Base-by-base conservation (phyloP, 495 filamentous ascomycete species). In the Penicillium chermesinum region DNA sequence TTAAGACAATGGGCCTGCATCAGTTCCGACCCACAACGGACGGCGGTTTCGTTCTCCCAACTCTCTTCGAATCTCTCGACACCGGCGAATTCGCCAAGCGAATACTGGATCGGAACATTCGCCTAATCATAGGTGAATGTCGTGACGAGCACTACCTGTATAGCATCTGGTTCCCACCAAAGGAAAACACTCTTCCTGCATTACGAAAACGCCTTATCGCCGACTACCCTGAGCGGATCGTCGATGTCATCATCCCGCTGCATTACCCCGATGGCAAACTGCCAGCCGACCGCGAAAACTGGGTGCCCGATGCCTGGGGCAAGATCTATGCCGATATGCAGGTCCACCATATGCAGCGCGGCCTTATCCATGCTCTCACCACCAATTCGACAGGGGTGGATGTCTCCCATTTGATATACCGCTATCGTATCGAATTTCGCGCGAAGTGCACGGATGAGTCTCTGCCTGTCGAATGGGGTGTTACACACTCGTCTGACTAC, bases 251-350 rank as follows among this genome's bases (percentile, higher is more conserved):
- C 19, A 44, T 77, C 3, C 38, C 55, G 0, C 50, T 74, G 10
- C 75, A 78, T 62, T 81, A 71, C 49, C 70, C 71, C 0, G 44
- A 49, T 17, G 58, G 54, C 1, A 14, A 39, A 7, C 64, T 77
- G 0, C 64, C 68, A 0, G 13, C 48, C 0, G 40, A 64, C 14
- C 55, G 60, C 13, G 52, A 54, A 3, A 45, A 71, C 40, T 74
- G 71, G 63, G 48, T 57, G 27, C 20, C 25, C 14, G 75, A 82
- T 32, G 71, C 73, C 8, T 83, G 80, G 60, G 79, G 79, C 7
- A 62, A 59, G 19, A 65, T 81, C 25, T 81, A 81, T 48, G 78
- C 78, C 1, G 75, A 81, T 50, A 74, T 80, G 58, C 79, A 83
- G 51, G 71, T 83, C 2, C 69, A 74, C 53, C 56, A 59, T 21